Conservation (phyloP, 2,329 filamentous ascomycete genomes). For the Ophiocordyceps robertsii region DNA sequence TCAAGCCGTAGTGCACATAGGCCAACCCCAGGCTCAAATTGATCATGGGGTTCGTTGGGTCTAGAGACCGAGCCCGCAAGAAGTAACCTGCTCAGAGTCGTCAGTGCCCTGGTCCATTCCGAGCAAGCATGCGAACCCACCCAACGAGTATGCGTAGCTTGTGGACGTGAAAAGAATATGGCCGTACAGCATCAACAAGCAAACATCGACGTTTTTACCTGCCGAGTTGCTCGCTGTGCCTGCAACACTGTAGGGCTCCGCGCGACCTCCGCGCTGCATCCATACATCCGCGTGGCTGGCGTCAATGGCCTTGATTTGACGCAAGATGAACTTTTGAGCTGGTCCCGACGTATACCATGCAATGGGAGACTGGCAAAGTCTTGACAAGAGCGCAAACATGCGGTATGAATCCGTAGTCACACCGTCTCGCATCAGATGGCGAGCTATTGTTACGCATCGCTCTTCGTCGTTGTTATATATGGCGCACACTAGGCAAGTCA, state of each 20-base stretch:
- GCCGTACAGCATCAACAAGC: slow-evolving; percentile 76
- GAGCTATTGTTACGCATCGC: slow-evolving; percentile 55
- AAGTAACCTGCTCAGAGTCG: slow-evolving; percentile 52
- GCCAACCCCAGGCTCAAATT: slow-evolving; percentile 70
- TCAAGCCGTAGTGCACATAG: slow-evolving; percentile 81
- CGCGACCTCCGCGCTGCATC: not conserved
- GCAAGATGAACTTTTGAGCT: slow-evolving; percentile 79
- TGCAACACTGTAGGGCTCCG: not conserved
- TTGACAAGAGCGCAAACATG: slow-evolving; percentile 66
- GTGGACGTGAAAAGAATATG: slow-evolving; percentile 78
- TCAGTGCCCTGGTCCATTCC: not conserved
- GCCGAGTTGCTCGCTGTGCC: not conserved
- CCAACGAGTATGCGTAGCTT: slow-evolving; percentile 71
- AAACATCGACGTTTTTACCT: slow-evolving; percentile 50
- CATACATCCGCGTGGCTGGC: slow-evolving; percentile 23
- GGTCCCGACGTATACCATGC: slow-evolving; percentile 70
- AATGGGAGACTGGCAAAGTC: slow-evolving; percentile 58
- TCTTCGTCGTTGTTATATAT: slow-evolving; percentile 70
- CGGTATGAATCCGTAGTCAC: slow-evolving; percentile 75
- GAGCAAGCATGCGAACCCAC: slow-evolving; percentile 22
- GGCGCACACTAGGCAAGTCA: slow-evolving; percentile 50
- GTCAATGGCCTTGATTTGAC: slow-evolving; percentile 89
- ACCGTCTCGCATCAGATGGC: slow-evolving; percentile 75
- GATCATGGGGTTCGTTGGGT: slow-evolving; percentile 64
- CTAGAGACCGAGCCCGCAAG: slow-evolving; percentile 60